phyloP scores from a whole-genome alignment of 208 protist species.

The Borovskyia barvae region DNA sequence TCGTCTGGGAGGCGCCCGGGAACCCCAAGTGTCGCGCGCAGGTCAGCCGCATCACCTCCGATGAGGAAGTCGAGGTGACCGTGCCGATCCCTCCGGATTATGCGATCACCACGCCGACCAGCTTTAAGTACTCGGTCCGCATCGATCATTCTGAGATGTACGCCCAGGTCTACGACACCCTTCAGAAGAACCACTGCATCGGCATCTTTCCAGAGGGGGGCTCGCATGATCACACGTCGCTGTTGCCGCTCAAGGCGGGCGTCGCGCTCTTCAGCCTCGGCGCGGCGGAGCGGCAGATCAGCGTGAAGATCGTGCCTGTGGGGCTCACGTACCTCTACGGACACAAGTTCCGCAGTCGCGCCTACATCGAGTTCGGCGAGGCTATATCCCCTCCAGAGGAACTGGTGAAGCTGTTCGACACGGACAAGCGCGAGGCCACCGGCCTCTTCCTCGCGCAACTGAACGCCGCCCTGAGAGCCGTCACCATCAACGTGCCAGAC shows the following conservation, averaged over 20 bases:
- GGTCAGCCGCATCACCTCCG: conserved; percentile 56
- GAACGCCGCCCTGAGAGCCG: conserved; percentile 69
- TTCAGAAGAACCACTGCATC: conserved; percentile 83
- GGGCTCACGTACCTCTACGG: conserved; percentile 93
- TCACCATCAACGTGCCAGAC: conserved; percentile 92
- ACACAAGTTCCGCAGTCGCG: conserved; percentile 90
- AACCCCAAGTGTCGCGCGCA: conserved; percentile 60
- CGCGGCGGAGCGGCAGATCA: conserved; percentile 78
- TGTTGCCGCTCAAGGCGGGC: conserved; percentile 95
- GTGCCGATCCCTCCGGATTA: conserved; percentile 64
- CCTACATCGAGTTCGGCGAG: conserved; percentile 88
- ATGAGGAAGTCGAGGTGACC: conserved; percentile 76
- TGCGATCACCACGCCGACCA: conserved; percentile 31
- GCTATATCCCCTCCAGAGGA: conserved; percentile 74
- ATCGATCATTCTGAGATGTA: conserved; percentile 93
- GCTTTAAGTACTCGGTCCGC: conserved; percentile 77
- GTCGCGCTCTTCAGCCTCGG: conserved; percentile 93
- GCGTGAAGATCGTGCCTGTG: conserved; percentile 86
- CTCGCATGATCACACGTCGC: conserved; percentile 92
- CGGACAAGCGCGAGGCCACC: conserved; percentile 81
- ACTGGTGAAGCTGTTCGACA: conserved; percentile 66
- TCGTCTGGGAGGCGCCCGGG: conserved; percentile 48
- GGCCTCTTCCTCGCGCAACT: conserved; percentile 80
- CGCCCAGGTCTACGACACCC: conserved; percentile 85
- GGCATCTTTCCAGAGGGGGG: conserved; percentile 97